Evolutionary conservation across 2,329 filamentous ascomycete genomes (phyloP).

Genomic region (Ophiostoma australiae): DNA sequence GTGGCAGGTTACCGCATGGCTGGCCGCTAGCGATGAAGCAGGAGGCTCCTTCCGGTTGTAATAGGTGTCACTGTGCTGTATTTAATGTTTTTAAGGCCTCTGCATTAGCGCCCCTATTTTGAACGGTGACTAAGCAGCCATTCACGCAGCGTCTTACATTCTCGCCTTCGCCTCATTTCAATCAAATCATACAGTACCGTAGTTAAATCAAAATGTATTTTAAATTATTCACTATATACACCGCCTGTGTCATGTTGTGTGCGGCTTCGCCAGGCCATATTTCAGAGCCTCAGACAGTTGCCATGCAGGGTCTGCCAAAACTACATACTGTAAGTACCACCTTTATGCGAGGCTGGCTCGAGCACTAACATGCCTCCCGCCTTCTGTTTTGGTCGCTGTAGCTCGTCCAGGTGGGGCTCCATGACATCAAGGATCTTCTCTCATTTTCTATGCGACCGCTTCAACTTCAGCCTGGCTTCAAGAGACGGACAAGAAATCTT

Average conservation of each 20-base stretch:
- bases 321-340: background rate
- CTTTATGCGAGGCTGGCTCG: background rate
- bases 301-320: background rate
- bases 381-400: constrained; percentile 10
- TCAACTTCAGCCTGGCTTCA: background rate
- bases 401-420: background rate
- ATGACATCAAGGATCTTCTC: constrained; percentile 13
- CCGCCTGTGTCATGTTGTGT: background rate
- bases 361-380: constrained; percentile 5
- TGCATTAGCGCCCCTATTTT: background rate
- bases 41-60: background rate
- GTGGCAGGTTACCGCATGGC: constrained; percentile 2
- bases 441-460: constrained; percentile 10
- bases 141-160: background rate
- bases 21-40: background rate
- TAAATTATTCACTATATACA: background rate
- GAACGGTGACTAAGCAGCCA: background rate
- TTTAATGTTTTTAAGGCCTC: background rate
- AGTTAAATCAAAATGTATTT: background rate
- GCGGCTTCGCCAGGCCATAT: background rate
- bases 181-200: background rate
- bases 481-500: background rate
- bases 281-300: background rate
- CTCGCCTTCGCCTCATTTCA: background rate
- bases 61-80: background rate